These are phyloP conservation scores for Paraphaeosphaeria sporulosa DNA, from an alignment of 2,329 filamentous ascomycete species.

Conservation along the genomic window DNA sequence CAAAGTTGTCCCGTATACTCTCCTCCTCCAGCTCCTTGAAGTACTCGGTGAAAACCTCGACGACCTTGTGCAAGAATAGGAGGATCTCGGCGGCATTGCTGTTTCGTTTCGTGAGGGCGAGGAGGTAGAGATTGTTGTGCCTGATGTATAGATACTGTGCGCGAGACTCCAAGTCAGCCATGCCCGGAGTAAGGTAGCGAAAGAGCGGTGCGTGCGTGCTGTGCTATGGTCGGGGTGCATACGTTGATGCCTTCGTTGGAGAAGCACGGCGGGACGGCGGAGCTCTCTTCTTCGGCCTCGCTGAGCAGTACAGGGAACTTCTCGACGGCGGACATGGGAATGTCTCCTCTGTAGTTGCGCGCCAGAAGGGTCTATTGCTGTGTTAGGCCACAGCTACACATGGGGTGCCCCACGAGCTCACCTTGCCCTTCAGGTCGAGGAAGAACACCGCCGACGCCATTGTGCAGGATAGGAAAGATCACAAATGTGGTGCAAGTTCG, in stretches of 20 bases:
- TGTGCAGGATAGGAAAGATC: constrained; percentile 34
- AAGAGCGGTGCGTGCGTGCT: constrained; percentile 1
- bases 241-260: constrained; percentile 98
- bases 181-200: neutral
- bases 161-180: constrained; percentile 8
- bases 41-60: constrained; percentile 99
- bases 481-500: constrained; percentile 11
- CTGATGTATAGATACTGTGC: constrained; percentile 95
- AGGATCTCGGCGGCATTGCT: constrained; percentile 98
- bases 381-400: constrained; percentile 37
- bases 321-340: constrained; percentile 98
- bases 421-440: constrained; percentile 99
- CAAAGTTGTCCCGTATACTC: constrained; percentile 98
- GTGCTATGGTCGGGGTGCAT: constrained; percentile 42
- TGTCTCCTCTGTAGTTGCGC: constrained; percentile 97
- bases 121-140: constrained; percentile 98
- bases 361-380: constrained; percentile 84
- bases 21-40: constrained; percentile 99
- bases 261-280: constrained; percentile 96
- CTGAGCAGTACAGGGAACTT: constrained; percentile 95
- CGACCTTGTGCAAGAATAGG: constrained; percentile 95
- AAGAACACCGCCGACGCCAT: constrained; percentile 99
- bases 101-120: constrained; percentile 97
- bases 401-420: constrained; percentile 53
- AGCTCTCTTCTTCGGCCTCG: constrained; percentile 99